A percentile compares a stretch with the other conserved stretches of the same genome.
phyloP scores from a whole-genome alignment of 768 basidiomycete species.

The Ramaria rubella region DNA sequence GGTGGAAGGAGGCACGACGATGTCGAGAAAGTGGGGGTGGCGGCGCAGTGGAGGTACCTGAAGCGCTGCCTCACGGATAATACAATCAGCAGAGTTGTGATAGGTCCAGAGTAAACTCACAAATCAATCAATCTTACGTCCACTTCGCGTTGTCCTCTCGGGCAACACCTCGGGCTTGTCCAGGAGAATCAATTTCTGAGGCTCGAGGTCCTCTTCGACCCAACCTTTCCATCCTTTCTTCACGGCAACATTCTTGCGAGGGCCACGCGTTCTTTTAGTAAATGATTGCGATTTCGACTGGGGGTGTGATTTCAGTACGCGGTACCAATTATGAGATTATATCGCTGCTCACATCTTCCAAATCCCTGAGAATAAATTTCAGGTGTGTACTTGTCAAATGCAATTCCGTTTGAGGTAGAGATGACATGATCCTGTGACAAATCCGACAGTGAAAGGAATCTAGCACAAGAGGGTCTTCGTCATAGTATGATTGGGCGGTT shows the following conservation, averaged over 20 bases:
- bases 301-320: background rate
- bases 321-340: too few relatives aligned
- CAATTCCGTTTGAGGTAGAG: too few relatives aligned
- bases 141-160: constrained; percentile 75
- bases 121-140: constrained; percentile 21
- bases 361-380: too few relatives aligned
- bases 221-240: constrained; percentile 89
- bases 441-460: too few relatives aligned
- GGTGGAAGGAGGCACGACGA: background rate
- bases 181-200: constrained; percentile 76
- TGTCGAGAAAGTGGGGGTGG: background rate
- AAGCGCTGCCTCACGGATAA: background rate
- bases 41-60: background rate
- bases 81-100: background rate
- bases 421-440: too few relatives aligned
- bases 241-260: constrained; percentile 55
- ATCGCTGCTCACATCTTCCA: too few relatives aligned
- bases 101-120: background rate
- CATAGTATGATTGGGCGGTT: too few relatives aligned
- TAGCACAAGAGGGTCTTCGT: too few relatives aligned
- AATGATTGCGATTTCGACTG: background rate
- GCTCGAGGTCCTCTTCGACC: constrained; percentile 59
- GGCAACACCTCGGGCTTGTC: constrained; percentile 64
- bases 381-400: too few relatives aligned
- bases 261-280: constrained; percentile 29